phyloP scores from a whole-genome alignment of 2,329 filamentous ascomycete genomes.

The Sarocladium strictum region DNA sequence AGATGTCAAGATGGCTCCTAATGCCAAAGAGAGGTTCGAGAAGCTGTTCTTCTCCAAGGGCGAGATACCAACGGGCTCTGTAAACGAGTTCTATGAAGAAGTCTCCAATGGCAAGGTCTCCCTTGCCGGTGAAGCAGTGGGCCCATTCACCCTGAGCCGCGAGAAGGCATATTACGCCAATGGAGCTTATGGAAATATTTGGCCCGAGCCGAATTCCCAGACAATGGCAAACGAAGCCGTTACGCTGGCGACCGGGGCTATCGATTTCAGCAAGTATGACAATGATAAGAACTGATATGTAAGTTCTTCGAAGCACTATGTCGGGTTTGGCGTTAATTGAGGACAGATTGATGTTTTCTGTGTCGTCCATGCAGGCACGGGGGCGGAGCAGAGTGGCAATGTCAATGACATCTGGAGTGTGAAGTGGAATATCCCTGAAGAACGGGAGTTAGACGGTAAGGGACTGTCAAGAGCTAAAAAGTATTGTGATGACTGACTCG shows the following conservation, averaged over 20 bases:
- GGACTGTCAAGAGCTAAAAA: neutral
- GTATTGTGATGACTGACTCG: neutral
- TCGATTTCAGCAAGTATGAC: constrained; percentile 4
- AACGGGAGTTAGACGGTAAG: neutral
- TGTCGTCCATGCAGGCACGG: constrained; percentile 3
- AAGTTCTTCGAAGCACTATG: neutral
- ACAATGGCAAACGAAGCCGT: constrained; percentile 5
- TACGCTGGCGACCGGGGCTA: neutral
- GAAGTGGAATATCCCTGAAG: constrained; percentile 4
- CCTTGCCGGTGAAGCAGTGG: neutral
- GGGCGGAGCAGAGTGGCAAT: neutral
- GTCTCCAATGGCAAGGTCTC: constrained; percentile 3
- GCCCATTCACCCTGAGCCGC: constrained; percentile 3
- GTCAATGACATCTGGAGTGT: constrained; percentile 8
- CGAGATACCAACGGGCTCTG: neutral
- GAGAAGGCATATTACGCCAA: constrained; percentile 3
- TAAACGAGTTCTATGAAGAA: constrained; percentile 1
- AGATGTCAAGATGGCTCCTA: constrained; percentile 3
- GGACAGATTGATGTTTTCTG: constrained; percentile 3
- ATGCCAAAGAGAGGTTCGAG: constrained; percentile 1
- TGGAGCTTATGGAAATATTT: neutral
- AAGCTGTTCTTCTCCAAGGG: constrained; percentile 5
- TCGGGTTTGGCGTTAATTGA: neutral
- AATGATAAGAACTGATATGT: constrained; percentile 2
- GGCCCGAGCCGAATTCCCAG: neutral